These are phyloP conservation scores for Lepidium didymum DNA, from an alignment of 345 rosid genomes.

Conservation along the genomic window DNA sequence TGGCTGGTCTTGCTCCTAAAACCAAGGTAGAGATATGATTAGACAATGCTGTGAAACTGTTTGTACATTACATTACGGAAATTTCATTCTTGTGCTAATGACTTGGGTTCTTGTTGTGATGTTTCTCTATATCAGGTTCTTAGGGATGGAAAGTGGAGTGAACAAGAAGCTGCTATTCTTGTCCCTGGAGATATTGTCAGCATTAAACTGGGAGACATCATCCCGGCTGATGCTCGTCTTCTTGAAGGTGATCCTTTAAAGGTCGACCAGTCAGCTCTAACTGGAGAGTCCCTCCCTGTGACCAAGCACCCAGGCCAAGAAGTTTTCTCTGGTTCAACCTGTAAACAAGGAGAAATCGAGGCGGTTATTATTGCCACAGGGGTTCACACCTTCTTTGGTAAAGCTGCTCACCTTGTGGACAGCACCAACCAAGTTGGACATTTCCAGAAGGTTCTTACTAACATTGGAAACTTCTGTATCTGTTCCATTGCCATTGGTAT, in stretches of 20 bases:
- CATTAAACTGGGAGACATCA: conserved; percentile 82
- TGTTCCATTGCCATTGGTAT: conserved; percentile 83
- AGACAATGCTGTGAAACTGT: neutral
- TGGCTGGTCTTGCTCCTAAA: conserved; percentile 98
- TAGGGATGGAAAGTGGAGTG: conserved; percentile 74
- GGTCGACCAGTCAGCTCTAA: conserved; percentile 82
- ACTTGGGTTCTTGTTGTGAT: neutral
- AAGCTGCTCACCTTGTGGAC: conserved; percentile 91
- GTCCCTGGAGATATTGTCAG: conserved; percentile 87
- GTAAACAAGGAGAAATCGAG: conserved; percentile 92
- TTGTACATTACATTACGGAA: neutral
- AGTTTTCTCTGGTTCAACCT: conserved; percentile 85
- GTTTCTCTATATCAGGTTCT: conserved; percentile 42
- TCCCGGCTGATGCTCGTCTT: conserved; percentile 93
- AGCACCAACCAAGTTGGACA: conserved; percentile 89
- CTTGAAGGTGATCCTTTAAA: conserved; percentile 89
- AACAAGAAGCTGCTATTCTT: conserved; percentile 70
- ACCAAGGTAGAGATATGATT: conserved; percentile 47
- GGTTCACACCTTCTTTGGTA: conserved; percentile 87
- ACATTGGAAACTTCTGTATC: conserved; percentile 90
- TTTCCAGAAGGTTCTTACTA: conserved; percentile 81
- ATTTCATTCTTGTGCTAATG: neutral
- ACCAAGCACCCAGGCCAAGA: conserved; percentile 77
- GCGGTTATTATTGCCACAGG: conserved; percentile 90
- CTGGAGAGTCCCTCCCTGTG: conserved; percentile 92